Percentiles rank a stretch among this genome's conserved stretches.
Conservation (phyloP, 139 green algal genomes). For the Micractinium conductrix region DNA sequence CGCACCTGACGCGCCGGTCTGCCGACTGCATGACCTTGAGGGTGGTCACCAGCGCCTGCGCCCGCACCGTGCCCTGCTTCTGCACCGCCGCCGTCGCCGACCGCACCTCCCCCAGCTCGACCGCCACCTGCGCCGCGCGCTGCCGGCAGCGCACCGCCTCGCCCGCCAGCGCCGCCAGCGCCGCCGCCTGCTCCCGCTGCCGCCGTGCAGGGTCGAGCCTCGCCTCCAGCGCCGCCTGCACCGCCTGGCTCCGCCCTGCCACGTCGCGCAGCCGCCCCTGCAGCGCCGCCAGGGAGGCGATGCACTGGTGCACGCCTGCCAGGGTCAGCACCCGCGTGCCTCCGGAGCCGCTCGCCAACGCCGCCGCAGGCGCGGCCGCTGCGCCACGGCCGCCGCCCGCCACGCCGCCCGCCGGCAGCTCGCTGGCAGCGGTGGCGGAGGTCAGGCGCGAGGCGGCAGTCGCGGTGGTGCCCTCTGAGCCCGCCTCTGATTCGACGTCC, state of each 20-base stretch:
- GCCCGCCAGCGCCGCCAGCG: background rate
- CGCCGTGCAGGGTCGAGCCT: background rate
- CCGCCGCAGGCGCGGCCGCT: background rate
- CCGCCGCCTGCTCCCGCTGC: background rate
- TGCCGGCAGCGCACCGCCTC: constrained; percentile 6
- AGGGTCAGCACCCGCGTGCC: background rate
- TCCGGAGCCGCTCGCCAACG: background rate
- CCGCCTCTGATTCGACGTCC: constrained; percentile 6
- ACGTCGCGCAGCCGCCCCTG: constrained; percentile 29
- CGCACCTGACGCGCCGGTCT: constrained; percentile 30
- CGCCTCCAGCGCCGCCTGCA: background rate
- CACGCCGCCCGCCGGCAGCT: background rate
- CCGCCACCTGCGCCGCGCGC: background rate
- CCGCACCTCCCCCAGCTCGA: constrained; percentile 10
- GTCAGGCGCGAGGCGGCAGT: background rate
- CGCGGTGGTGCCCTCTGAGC: background rate
- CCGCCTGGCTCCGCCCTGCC: constrained; percentile 7
- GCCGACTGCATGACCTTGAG: constrained; percentile 33
- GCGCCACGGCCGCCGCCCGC: background rate
- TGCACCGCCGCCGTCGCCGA: background rate
- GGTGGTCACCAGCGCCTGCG: constrained; percentile 41
- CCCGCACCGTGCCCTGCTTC: constrained; percentile 21
- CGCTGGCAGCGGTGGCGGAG: background rate
- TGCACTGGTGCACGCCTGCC: constrained; percentile 11
- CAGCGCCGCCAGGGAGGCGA: constrained; percentile 12